These are phyloP conservation scores for Fusarium ramigenum DNA, from an alignment of 2,329 filamentous ascomycete genomes.

Conservation along the genomic window DNA sequence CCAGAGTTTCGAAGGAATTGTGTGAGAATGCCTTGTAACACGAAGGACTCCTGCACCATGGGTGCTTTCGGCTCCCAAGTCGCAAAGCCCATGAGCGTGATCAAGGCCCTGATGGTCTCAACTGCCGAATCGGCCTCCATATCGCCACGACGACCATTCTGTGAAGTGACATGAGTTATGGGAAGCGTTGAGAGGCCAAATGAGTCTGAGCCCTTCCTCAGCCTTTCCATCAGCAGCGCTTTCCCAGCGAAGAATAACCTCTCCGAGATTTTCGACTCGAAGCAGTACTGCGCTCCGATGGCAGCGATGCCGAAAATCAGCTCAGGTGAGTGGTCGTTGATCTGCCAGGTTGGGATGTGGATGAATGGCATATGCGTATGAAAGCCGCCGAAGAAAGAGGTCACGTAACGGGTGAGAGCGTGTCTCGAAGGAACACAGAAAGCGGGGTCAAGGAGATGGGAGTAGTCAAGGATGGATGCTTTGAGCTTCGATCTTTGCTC, in stretches of 20 bases:
- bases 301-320: slow-evolving; percentile 47
- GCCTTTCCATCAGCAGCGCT: slow-evolving; percentile 45
- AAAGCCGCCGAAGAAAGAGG: slow-evolving; percentile 43
- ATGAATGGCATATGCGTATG: slow-evolving; percentile 52
- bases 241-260: slow-evolving; percentile 47
- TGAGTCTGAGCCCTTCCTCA: slow-evolving; percentile 35
- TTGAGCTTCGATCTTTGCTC: slow-evolving; percentile 45
- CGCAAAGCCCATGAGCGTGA: slow-evolving; percentile 51
- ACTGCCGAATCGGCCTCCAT: slow-evolving; percentile 8
- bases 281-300: slow-evolving; percentile 52
- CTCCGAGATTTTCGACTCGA: slow-evolving; percentile 49
- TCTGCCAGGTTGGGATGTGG: slow-evolving; percentile 47
- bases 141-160: background rate
- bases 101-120: slow-evolving; percentile 47
- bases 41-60: slow-evolving; percentile 49
- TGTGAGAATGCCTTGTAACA: slow-evolving; percentile 46
- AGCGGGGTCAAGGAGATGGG: slow-evolving; percentile 38
- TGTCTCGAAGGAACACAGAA: slow-evolving; percentile 50
- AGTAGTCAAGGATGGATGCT: background rate
- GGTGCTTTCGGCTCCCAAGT: slow-evolving; percentile 49
- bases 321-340: slow-evolving; percentile 46
- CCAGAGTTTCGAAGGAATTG: slow-evolving; percentile 49
- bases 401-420: slow-evolving; percentile 49
- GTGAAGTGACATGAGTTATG: slow-evolving; percentile 2
- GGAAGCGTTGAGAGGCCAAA: slow-evolving; percentile 15